Conservation (phyloP, 2,329 filamentous ascomycete species). For the Apiospora phragmitis region DNA sequence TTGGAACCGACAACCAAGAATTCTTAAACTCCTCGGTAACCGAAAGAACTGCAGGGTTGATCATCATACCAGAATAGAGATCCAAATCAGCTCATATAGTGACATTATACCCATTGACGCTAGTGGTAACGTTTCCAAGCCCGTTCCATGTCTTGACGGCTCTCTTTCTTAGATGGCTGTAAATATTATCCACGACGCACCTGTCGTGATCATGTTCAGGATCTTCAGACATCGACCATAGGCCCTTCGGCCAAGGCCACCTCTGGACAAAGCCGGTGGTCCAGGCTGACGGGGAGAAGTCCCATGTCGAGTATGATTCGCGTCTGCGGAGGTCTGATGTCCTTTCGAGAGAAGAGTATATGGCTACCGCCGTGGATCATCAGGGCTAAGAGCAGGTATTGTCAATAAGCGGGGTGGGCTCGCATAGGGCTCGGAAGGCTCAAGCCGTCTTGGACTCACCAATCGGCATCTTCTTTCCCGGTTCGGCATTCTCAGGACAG, state of each 20-base stretch:
- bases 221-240: constrained; percentile 39
- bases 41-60: no score
- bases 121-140: no score
- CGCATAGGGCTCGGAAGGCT: background rate
- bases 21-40: no score
- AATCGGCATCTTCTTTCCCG: constrained; percentile 4
- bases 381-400: constrained; percentile 28
- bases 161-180: no score
- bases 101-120: no score
- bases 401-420: background rate
- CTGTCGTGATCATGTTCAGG: constrained; percentile 24
- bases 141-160: no score
- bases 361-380: constrained; percentile 49
- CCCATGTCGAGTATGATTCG: constrained; percentile 37
- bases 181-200: constrained; percentile 37
- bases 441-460: background rate
- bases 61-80: no score
- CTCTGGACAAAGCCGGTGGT: constrained; percentile 53
- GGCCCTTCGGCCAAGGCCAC: constrained; percentile 44
- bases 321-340: constrained; percentile 38
- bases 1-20: no score
- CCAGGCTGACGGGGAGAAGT: constrained; percentile 48
- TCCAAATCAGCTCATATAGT: no score
- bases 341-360: constrained; percentile 38
- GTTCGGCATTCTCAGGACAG: constrained; percentile 23